Evolutionary conservation across 2,329 filamentous ascomycete genomes (phyloP).

Genomic region (Boeremia exigua): DNA sequence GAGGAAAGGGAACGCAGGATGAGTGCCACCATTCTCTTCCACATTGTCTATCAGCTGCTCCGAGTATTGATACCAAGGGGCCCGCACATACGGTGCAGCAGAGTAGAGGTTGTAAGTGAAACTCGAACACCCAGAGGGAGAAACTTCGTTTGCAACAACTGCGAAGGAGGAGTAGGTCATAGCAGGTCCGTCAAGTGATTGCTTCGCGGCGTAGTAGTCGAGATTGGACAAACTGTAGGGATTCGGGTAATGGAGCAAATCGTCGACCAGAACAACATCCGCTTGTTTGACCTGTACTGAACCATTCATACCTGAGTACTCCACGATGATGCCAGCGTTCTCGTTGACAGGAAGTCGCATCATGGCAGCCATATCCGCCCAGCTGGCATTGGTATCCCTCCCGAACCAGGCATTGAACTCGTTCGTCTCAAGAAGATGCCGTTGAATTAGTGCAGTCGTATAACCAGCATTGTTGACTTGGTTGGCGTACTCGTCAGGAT

Average conservation of each 20-base stretch:
- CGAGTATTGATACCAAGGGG: slow-evolving; percentile 73
- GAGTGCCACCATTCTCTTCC: slow-evolving; percentile 66
- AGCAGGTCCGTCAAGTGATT: slow-evolving; percentile 70
- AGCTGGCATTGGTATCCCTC: slow-evolving; percentile 62
- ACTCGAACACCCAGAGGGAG: slow-evolving; percentile 69
- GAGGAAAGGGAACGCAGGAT: slow-evolving; percentile 73
- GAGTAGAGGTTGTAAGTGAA: slow-evolving; percentile 72
- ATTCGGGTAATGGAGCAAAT: slow-evolving; percentile 66
- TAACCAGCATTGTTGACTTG: slow-evolving; percentile 71
- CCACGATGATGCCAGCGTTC: slow-evolving; percentile 65
- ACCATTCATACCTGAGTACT: slow-evolving; percentile 71
- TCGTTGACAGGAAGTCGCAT: slow-evolving; percentile 62
- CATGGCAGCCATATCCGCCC: slow-evolving; percentile 62
- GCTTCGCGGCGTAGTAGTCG: slow-evolving; percentile 73
- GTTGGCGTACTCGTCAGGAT: slow-evolving; percentile 76
- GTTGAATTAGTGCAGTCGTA: slow-evolving; percentile 68
- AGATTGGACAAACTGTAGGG: slow-evolving; percentile 64
- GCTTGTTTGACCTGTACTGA: slow-evolving; percentile 72
- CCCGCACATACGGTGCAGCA: slow-evolving; percentile 67
- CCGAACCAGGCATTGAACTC: slow-evolving; percentile 63
- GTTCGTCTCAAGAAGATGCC: slow-evolving; percentile 64
- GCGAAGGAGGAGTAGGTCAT: slow-evolving; percentile 77
- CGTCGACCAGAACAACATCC: slow-evolving; percentile 71
- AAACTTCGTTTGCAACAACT: slow-evolving; percentile 69
- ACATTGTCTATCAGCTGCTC: slow-evolving; percentile 71